A percentile compares a stretch with the other conserved stretches of the same genome.
phyloP scores from a whole-genome alignment of 306 rosid genomes.

The Rubus parviflorus region DNA sequence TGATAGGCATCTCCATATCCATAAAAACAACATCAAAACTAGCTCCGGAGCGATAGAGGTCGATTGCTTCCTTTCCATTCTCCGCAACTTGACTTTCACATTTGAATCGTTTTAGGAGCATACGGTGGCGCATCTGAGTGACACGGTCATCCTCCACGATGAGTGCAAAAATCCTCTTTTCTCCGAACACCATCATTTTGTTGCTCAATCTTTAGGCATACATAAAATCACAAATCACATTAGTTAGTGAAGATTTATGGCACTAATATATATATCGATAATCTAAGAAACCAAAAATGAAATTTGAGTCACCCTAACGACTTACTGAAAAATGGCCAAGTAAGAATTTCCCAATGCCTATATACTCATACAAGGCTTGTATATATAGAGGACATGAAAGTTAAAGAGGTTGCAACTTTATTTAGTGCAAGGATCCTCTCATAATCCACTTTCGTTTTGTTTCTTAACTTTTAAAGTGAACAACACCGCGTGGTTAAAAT shows the following conservation, averaged over 20 bases:
- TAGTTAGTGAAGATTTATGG: neutral
- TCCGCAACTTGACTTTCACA: conserved; percentile 18
- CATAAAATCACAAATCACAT: neutral
- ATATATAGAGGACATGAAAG: neutral
- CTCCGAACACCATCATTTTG: neutral
- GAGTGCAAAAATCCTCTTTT: conserved; percentile 13
- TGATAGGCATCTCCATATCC: conserved; percentile 37
- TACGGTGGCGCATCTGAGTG: conserved; percentile 15
- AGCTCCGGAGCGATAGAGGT: conserved; percentile 30
- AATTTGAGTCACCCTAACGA: neutral
- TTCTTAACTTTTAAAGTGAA: neutral
- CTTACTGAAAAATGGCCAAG: neutral
- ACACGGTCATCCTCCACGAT: conserved; percentile 28
- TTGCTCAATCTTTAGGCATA: neutral
- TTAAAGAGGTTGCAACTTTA: neutral
- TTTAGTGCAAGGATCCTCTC: neutral
- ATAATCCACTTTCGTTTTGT: neutral
- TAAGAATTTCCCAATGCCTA: neutral
- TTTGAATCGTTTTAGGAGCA: neutral
- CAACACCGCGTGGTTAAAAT: neutral
- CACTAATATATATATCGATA: neutral
- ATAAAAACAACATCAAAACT: conserved; percentile 36
- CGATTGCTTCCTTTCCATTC: conserved; percentile 27
- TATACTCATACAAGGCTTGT: neutral
- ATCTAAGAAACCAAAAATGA: neutral